These are phyloP conservation scores for Lolium perenne DNA, from an alignment of 176 grass and related monocot species.

Conservation along the genomic window DNA sequence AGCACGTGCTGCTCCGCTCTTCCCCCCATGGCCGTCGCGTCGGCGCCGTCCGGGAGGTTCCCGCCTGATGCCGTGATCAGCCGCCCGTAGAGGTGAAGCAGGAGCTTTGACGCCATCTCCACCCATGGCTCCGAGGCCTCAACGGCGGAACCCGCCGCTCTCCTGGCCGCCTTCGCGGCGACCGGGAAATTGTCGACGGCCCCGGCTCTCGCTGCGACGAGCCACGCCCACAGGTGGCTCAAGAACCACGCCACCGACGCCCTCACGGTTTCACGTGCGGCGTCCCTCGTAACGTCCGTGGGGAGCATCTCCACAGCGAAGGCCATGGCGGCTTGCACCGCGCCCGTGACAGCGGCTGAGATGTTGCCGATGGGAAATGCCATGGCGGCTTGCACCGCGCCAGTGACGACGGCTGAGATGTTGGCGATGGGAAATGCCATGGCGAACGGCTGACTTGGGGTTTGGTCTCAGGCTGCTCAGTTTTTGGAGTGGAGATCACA, in stretches of 20 bases:
- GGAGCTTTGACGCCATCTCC: slow-evolving; percentile 14
- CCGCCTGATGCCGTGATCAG: background rate
- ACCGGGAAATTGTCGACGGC: slow-evolving; percentile 14
- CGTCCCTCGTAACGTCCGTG: slow-evolving; percentile 24
- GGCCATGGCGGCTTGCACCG: background rate
- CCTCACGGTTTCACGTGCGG: background rate
- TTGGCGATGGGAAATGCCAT: slow-evolving; percentile 22
- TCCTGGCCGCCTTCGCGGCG: background rate
- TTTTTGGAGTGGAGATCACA: background rate
- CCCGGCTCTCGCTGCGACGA: background rate
- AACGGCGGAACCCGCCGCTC: background rate
- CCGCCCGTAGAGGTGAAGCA: background rate
- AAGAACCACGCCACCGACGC: slow-evolving; percentile 16
- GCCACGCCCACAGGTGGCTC: slow-evolving; percentile 26
- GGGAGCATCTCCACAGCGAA: background rate
- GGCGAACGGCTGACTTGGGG: background rate
- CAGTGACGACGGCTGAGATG: slow-evolving; percentile 4
- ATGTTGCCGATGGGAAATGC: slow-evolving; percentile 16
- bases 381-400: background rate
- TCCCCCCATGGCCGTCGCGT: background rate
- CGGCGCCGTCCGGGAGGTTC: background rate
- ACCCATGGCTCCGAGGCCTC: slow-evolving; percentile 10
- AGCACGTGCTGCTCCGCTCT: background rate
- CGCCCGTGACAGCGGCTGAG: background rate
- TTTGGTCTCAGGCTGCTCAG: background rate